Evolutionary conservation across 2,329 filamentous ascomycete genomes (phyloP).

Genomic region (Ophiobolus disseminans): DNA sequence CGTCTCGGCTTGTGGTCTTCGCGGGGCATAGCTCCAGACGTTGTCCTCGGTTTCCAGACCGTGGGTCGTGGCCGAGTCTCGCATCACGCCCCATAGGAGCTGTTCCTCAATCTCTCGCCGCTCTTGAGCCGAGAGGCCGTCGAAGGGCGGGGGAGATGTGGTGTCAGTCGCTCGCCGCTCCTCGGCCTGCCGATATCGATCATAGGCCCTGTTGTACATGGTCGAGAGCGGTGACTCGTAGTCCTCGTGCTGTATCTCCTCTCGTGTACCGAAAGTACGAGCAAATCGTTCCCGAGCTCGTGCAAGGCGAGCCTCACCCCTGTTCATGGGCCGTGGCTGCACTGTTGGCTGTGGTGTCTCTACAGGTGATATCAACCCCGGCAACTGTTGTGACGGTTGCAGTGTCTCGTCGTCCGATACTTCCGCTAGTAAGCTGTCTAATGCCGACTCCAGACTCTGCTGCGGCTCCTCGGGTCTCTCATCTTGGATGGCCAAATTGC

Average conservation of each 20-base stretch:
- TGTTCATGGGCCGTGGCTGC: constrained; percentile 18
- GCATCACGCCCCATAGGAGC: constrained; percentile 42
- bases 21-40: constrained; percentile 32
- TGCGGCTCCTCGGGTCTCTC: constrained; percentile 31
- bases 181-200: constrained; percentile 54
- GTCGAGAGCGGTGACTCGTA: constrained; percentile 58
- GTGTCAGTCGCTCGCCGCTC: constrained; percentile 34
- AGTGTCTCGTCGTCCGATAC: constrained; percentile 26
- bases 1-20: neutral
- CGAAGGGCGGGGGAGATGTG: constrained; percentile 25
- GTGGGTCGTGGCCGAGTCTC: constrained; percentile 25
- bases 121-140: constrained; percentile 31
- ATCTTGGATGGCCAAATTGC: constrained; percentile 31
- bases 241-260: constrained; percentile 56
- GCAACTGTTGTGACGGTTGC: neutral
- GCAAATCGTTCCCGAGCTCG: constrained; percentile 36
- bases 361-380: neutral
- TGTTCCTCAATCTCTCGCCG: constrained; percentile 42
- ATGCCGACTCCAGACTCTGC: constrained; percentile 42
- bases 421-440: constrained; percentile 43
- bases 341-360: neutral
- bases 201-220: constrained; percentile 56
- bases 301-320: constrained; percentile 26
- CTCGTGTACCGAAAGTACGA: constrained; percentile 55
- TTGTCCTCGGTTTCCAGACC: constrained; percentile 22